A percentile compares a stretch with the other conserved stretches of the same genome.
These are phyloP conservation scores for Pseudogymnoascus sp. DNA, from an alignment of 2,329 filamentous ascomycete species.

Conservation along the genomic window DNA sequence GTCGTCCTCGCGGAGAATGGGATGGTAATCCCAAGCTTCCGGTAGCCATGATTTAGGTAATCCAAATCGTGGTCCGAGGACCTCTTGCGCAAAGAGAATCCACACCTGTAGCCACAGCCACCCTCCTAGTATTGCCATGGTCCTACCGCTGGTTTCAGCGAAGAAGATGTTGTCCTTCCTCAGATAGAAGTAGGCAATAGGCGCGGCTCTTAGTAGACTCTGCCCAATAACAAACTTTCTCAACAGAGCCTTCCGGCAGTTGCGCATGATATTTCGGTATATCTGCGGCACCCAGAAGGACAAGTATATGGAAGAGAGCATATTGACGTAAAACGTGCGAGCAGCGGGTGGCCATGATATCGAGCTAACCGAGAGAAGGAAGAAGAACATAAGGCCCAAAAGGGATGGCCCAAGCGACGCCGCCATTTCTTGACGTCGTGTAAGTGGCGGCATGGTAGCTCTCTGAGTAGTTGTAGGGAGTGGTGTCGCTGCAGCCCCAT, in stretches of 20 bases:
- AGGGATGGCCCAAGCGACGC: slow-evolving; percentile 50
- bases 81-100: slow-evolving; percentile 69
- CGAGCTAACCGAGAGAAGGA: slow-evolving; percentile 53
- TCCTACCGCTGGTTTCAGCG: slow-evolving; percentile 57
- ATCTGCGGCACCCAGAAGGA: slow-evolving; percentile 94
- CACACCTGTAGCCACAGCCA: slow-evolving; percentile 89
- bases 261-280: slow-evolving; percentile 78
- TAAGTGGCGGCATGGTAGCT: slow-evolving; percentile 16
- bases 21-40: slow-evolving; percentile 93
- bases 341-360: slow-evolving; percentile 51
- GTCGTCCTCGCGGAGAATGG: slow-evolving; percentile 74
- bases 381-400: slow-evolving; percentile 45
- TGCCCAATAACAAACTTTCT: slow-evolving; percentile 89
- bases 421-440: slow-evolving; percentile 36
- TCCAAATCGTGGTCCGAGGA: slow-evolving; percentile 83
- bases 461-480: slow-evolving; percentile 25
- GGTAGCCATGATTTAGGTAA: slow-evolving; percentile 60
- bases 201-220: slow-evolving; percentile 67
- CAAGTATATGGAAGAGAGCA: slow-evolving; percentile 66
- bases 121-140: slow-evolving; percentile 55
- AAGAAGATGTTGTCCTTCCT: slow-evolving; percentile 74
- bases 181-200: slow-evolving; percentile 80
- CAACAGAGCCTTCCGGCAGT: slow-evolving; percentile 81
- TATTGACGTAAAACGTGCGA: slow-evolving; percentile 52
- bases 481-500: slow-evolving; percentile 21